A percentile compares a stretch with the other conserved stretches of the same genome.
phyloP scores from a whole-genome alignment of 2,329 filamentous ascomycete species.

The Epichloe scottii region DNA sequence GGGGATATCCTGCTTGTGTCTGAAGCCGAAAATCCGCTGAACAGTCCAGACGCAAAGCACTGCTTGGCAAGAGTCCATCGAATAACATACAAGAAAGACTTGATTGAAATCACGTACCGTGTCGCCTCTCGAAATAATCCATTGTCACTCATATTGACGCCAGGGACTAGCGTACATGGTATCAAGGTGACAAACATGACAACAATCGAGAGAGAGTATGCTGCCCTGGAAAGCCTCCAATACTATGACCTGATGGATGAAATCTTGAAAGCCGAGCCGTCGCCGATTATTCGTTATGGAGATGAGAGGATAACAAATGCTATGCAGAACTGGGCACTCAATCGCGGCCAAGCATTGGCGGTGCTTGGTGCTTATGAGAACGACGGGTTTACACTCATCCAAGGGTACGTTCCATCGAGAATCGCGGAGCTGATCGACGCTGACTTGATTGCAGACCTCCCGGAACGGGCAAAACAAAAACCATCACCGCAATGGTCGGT shows the following conservation, averaged over 20 bases:
- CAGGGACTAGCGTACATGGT: conserved; percentile 57
- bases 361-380: conserved; percentile 89
- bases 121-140: conserved; percentile 56
- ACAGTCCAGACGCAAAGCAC: conserved; percentile 53
- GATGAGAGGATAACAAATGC: conserved; percentile 58
- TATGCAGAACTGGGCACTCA: conserved; percentile 69
- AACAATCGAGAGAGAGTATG: conserved; percentile 90
- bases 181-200: conserved; percentile 87
- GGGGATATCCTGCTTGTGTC: conserved; percentile 86
- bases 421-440: conserved; percentile 7
- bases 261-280: conserved; percentile 78
- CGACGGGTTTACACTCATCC: conserved; percentile 91
- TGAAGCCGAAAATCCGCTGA: conserved; percentile 56
- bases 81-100: conserved; percentile 67
- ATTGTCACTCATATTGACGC: conserved; percentile 50
- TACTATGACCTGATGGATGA: conserved; percentile 96
- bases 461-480: conserved; percentile 96
- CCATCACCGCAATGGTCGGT: conserved; percentile 91
- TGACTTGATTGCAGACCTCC: conserved; percentile 51
- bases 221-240: conserved; percentile 76
- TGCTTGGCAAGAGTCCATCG: conserved; percentile 78
- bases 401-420: conserved; percentile 47
- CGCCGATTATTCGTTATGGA: conserved; percentile 70
- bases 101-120: conserved; percentile 75
- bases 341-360: conserved; percentile 79